Evolutionary conservation across 176 grass and related monocot species (phyloP).

Genomic region (Ensete ventricosum): DNA sequence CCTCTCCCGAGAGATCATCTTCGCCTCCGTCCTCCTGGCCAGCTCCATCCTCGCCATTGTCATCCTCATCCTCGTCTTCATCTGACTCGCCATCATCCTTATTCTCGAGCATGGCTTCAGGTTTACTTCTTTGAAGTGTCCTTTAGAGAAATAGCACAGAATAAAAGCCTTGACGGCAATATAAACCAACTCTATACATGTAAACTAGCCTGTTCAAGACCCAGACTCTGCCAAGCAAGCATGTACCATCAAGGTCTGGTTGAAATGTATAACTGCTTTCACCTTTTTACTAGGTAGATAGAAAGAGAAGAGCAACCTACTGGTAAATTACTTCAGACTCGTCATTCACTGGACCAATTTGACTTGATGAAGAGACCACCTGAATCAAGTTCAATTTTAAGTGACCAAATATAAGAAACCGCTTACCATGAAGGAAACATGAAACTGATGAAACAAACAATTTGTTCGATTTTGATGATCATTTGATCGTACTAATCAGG

Average conservation of each 20-base stretch:
- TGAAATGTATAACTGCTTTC: too few species aligned
- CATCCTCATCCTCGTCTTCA: slow-evolving; percentile 33
- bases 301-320: too few species aligned
- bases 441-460: too few species aligned
- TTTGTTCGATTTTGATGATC: too few species aligned
- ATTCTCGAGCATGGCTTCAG: slow-evolving; percentile 34
- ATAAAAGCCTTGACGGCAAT: background rate
- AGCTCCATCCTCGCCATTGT: slow-evolving; percentile 30
- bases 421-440: too few species aligned
- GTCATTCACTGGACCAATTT: background rate
- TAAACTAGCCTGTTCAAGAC: too few species aligned
- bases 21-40: slow-evolving; percentile 39
- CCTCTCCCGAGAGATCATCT: slow-evolving; percentile 42
- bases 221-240: too few species aligned
- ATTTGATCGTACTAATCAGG: background rate
- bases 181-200: too few species aligned
- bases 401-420: too few species aligned
- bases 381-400: background rate
- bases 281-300: too few species aligned
- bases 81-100: slow-evolving; percentile 62
- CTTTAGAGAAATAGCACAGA: slow-evolving; percentile 22
- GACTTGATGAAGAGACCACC: background rate
- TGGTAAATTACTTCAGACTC: background rate
- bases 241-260: too few species aligned
- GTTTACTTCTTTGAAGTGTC: slow-evolving; percentile 41